Evolutionary conservation across 2,329 filamentous ascomycete genomes (phyloP), one percentile per base, ranked within the genome.

Genomic region (Penicillium fuscoglaucum): DNA sequence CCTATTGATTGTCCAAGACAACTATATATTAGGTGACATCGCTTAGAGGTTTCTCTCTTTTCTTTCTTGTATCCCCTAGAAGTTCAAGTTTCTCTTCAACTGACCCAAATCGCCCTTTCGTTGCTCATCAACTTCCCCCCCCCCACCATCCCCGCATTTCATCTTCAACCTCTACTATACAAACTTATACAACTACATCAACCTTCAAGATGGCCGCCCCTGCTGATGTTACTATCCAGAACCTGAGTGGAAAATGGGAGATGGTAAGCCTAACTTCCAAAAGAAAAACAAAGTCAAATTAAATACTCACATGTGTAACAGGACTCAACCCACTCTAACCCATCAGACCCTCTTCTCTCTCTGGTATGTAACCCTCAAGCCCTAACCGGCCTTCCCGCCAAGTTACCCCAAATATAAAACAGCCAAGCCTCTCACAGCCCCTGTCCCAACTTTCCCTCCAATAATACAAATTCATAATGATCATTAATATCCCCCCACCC

Each of bases 251-350:
- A 62, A 84, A 82, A 70, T 93, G 87, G 83, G 73, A 80, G 58
- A 83, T 93, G 83, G 89, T 90, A 79, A 67, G 83, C 65, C 2
- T 2, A 51, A 17, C 4, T 1, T 2, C 4, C 17, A n/a, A 39
- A 46, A 13, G 7, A 39, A 24, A 21, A 50, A 13, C 13, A 33
- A 33, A 47, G 4, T 44, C 15, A 50, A 54, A 15, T 19, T 17
- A 2, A 21, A 43, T 48, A 49, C 26, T 53, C 19, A 31, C 21
- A 29, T 61, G 39, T 58, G 24, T 41, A 48, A 39, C 61, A 93
- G 90, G 93, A 95, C 83, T 89, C 90, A 73, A 77, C 79, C 61
- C 80, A 92, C 66, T 92, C 90, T 59, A 87, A 89, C 74, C 78
- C 82, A 64, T 78, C 86, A 48, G 89, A 92, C 60, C 80, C 86